Percentiles rank a stretch among this genome's conserved stretches.
Evolutionary conservation across 2,329 filamentous ascomycete species (phyloP).

Genomic region (Aureobasidium pullulans): DNA sequence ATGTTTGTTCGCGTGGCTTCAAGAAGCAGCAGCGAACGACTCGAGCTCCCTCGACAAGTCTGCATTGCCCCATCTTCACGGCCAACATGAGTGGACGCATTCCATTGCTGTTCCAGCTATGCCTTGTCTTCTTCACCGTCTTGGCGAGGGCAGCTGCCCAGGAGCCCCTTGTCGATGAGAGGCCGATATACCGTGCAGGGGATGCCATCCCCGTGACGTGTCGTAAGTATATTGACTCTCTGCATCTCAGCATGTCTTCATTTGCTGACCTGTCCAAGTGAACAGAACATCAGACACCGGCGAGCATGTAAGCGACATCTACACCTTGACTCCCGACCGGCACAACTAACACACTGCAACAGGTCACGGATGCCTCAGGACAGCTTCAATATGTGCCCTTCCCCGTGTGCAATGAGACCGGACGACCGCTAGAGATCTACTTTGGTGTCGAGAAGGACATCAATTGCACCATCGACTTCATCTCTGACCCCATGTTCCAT

Average conservation of each 20-base stretch:
- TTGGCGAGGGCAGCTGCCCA: constrained; percentile 35
- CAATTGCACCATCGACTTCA: constrained; percentile 74
- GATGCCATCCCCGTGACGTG: constrained; percentile 45
- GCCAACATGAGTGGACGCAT: background rate
- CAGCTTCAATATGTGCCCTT: constrained; percentile 91
- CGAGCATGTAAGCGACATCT: constrained; percentile 55
- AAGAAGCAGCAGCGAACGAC: background rate
- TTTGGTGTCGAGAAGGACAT: constrained; percentile 76
- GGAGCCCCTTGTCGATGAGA: constrained; percentile 31
- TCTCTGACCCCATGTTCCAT: constrained; percentile 76
- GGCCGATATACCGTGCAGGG: constrained; percentile 40
- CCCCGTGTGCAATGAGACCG: constrained; percentile 82
- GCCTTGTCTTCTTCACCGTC: constrained; percentile 26
- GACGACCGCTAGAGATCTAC: constrained; percentile 69
- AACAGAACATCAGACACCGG: constrained; percentile 62
- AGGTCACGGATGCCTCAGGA: constrained; percentile 68
- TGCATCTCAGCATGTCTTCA: background rate
- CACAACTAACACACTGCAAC: background rate
- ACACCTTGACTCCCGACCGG: background rate
- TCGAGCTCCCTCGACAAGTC: background rate
- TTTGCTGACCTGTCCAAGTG: background rate
- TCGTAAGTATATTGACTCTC: constrained; percentile 32
- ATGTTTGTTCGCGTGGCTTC: constrained; percentile 6
- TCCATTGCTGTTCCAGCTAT: constrained; percentile 19
- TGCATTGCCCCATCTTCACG: background rate